These are phyloP conservation scores for Paulownia fortunei DNA, from an alignment of 257 asterid species.

Conservation along the genomic window DNA sequence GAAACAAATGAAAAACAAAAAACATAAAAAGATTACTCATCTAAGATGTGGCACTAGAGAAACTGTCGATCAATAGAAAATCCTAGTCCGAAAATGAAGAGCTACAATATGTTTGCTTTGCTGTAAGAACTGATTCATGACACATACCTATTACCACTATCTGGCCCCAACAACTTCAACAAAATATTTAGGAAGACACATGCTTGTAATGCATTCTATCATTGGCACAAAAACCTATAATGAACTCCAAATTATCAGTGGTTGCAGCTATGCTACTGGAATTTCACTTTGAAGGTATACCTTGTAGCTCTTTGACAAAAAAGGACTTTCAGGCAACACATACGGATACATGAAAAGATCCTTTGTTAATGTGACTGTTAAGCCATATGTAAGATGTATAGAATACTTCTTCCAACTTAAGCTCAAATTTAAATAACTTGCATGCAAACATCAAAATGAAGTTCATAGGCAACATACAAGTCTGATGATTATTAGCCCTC, in stretches of 20 bases:
- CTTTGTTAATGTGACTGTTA: neutral
- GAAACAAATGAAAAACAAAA: neutral
- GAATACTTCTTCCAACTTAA: neutral
- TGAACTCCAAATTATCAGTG: too few relatives aligned
- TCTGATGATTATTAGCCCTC: constrained; percentile 48
- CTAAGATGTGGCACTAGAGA: too few relatives aligned
- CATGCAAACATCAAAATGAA: neutral
- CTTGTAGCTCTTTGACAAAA: too few relatives aligned
- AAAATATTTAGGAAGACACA: too few relatives aligned
- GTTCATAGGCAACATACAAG: constrained; percentile 48
- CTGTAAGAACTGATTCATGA: neutral
- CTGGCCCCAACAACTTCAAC: too few relatives aligned
- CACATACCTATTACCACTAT: neutral
- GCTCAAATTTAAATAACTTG: constrained; percentile 1
- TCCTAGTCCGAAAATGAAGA: too few relatives aligned
- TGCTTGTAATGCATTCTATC: too few relatives aligned
- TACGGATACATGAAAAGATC: neutral
- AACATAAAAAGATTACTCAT: too few relatives aligned
- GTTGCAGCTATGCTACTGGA: too few relatives aligned
- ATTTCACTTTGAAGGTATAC: too few relatives aligned
- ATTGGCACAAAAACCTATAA: too few relatives aligned
- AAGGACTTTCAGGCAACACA: too few relatives aligned
- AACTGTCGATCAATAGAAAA: neutral
- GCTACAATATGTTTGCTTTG: neutral
- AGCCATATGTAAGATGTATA: neutral